phyloP scores from a whole-genome alignment of 306 rosid species.

The Benincasa hispida region DNA sequence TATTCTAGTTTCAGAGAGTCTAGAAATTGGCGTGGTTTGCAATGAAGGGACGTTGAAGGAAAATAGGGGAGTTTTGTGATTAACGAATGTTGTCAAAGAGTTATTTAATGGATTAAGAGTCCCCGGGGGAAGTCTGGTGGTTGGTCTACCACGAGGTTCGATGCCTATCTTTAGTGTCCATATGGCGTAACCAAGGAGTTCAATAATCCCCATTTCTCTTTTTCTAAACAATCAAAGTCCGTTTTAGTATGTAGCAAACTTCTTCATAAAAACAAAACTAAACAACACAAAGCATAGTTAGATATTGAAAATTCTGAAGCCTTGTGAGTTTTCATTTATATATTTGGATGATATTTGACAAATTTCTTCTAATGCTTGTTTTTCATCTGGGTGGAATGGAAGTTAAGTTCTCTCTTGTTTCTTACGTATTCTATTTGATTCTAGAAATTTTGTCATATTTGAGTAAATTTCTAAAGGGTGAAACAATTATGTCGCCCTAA shows the following conservation, averaged over 20 bases:
- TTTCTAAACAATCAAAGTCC: background rate
- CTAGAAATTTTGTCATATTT: background rate
- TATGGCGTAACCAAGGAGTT: background rate
- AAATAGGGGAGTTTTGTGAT: background rate
- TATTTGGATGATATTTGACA: background rate
- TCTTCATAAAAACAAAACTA: background rate
- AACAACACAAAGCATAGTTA: background rate
- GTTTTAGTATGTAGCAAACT: background rate
- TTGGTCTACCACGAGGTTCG: too few species aligned
- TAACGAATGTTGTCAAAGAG: background rate
- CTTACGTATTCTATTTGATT: background rate
- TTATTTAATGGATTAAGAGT: background rate
- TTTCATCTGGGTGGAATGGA: background rate
- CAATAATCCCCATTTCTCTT: background rate
- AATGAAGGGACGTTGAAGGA: background rate
- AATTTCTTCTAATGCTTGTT: background rate
- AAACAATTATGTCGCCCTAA: background rate
- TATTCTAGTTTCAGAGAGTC: background rate
- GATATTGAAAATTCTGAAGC: background rate
- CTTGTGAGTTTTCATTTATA: background rate
- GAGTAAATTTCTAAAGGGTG: background rate
- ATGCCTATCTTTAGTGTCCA: too few species aligned
- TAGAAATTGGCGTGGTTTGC: background rate
- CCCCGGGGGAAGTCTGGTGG: background rate
- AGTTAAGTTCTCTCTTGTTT: background rate